These are phyloP conservation scores for barrel medic (Medicago truncatula) DNA, from an alignment of 306 rosid species.

Conservation along the genomic window MtrunA17r5.0-ANR NC_053045.1:34702001-34702500, in stretches of 20 bases:
- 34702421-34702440: neutral
- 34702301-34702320: neutral
- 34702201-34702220: neutral
- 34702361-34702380: constrained; percentile 17
- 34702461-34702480: constrained; percentile 10
- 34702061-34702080: constrained; percentile 8
- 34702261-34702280: constrained; percentile 28
- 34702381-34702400: constrained; percentile 10
- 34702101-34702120: neutral
- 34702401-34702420: constrained; percentile 17
- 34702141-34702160: constrained; percentile 15
- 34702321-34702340: neutral
- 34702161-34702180: constrained; percentile 8
- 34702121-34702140: constrained; percentile 4
- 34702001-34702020: neutral
- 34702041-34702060: neutral
- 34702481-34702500: neutral
- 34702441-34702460: constrained; percentile 33
- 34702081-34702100: constrained; percentile 14
- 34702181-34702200: constrained; percentile 2
- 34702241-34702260: constrained; percentile 20
- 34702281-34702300: constrained; percentile 17
- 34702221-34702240: constrained; percentile 13
- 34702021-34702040: neutral
- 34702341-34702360: constrained; percentile 7